Base-by-base conservation (phyloP, 768 basidiomycete genomes). In the Neoboletus subvelutipes region DNA sequence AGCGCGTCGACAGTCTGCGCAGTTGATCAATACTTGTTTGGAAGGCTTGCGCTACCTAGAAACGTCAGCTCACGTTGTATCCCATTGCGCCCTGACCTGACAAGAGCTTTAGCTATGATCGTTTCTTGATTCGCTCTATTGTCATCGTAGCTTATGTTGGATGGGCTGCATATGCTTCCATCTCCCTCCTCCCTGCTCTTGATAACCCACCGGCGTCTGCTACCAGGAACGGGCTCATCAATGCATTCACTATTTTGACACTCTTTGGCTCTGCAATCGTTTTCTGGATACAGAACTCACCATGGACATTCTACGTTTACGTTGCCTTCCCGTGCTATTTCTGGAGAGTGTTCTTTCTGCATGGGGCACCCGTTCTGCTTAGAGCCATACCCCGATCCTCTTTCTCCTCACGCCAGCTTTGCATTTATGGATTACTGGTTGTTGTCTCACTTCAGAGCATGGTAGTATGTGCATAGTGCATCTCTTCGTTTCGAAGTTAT, bases 251-350 rank as follows among this genome's bases (percentile, higher is more conserved):
- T 4, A 42, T 81, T 8, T 26, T 72, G 10, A 69, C 65, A 2
- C 62, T 76, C 39, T 46, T 65, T 8, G 63, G 55, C 17, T 83
- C 80, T 52, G 84, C 80, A 75, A 55, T 50, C 0, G 64, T 80
- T 12, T 90, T 92, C 65, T 76, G 75, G 39, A 42, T 85, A n/a
- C 88, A 92, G 64, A 74, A 69, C 24, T 83, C 85, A 0, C 87
- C 90, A 0, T 82, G 78, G 80, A 83, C 84, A 4, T 89, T 90
- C 64, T 92, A 88, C 65, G 55, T 90, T 41, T 94, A 94, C 64
- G 78, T 85, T 36, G 67, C 79, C 5, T 92, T 92, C 59, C 90
- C 92, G 0, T 78, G 81, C 33, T 92, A 83, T 72, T 93, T 93
- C 69, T 91, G 89, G 89, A 76, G 77, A 33, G 82, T 80, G 52